Base-by-base conservation (phyloP, 495 filamentous ascomycete species). In the Geoglossum glabrum region DNA sequence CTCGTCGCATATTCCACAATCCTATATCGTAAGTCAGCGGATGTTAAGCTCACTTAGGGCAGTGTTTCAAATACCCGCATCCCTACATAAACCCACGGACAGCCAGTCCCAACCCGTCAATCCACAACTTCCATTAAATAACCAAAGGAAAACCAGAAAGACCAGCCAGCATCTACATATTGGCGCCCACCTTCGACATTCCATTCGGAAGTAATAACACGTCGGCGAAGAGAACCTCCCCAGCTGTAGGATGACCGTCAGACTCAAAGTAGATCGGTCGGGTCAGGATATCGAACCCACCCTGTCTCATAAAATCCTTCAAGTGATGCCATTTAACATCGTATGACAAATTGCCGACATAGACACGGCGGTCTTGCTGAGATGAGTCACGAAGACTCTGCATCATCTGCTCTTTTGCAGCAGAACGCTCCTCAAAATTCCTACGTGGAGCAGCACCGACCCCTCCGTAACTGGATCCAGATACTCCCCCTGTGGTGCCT, bases 101-200 rank as follows among this genome's bases (percentile, higher is more conserved):
- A 87, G 80, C 61, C 57, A 79, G 81, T 83, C 88, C 89, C 86
- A 83, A 82, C 83, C 90, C 90, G 92, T 98, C 90, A 98, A 98
- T 87, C 86, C 87, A 93, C 87, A 83, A 79, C 83, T 87, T 86
- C 87, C 85, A 82, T 81, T 90, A 75, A 69, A 61, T 60, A 69
- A 70, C 65, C 68, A 73, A 68, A 68, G 65, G 68, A 70, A 81
- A 76, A 77, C 75, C 72, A 80, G 75, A 79, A 76, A 83, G 82
- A 79, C 82, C 84, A 87, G 80, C 81, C 86, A 82, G 79, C 80
- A 80, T 82, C 89, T 80, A 82, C 79, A 72, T 73, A 80, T 87
- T 86, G 82, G 81, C 82, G 86, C 88, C 87, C 88, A 96, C 92
- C 93, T 98, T 98, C 86, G 90, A 96, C 92, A 98, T 98, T 88